A percentile compares a stretch with the other conserved stretches of the same genome.
Conservation (phyloP, 352 stramenopile species). For the Pythium oligandrum region DNA sequence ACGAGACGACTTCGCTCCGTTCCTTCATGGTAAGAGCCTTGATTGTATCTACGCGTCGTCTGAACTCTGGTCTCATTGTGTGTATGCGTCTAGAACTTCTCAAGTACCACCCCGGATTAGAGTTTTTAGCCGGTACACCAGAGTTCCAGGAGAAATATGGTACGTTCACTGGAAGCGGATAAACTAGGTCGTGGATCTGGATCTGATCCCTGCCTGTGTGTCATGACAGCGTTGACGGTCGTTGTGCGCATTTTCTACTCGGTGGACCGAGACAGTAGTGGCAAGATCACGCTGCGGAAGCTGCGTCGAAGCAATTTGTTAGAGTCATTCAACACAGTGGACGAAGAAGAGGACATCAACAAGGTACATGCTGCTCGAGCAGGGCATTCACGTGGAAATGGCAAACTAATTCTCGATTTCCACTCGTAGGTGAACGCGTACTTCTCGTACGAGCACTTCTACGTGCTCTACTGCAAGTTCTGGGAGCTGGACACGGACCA, state of each 20-base stretch:
- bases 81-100: conserved; percentile 52
- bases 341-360: conserved; percentile 99
- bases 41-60: conserved; percentile 11
- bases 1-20: conserved; percentile 96
- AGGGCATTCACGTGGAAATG: too few relatives aligned
- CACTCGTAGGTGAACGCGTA: conserved; percentile 83
- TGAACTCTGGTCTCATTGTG: conserved; percentile 30
- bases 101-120: conserved; percentile 90
- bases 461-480: conserved; percentile 99
- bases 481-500: conserved; percentile 97
- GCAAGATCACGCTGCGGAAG: conserved; percentile 94
- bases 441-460: conserved; percentile 99
- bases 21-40: conserved; percentile 90
- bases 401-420: neutral
- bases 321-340: conserved; percentile 93
- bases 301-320: conserved; percentile 93
- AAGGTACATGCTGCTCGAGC: conserved; percentile 65
- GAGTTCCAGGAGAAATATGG: conserved; percentile 99
- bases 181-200: too few relatives aligned
- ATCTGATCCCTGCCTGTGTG: too few relatives aligned
- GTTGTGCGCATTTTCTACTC: conserved; percentile 94
- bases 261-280: conserved; percentile 92
- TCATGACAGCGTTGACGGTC: conserved; percentile 89
- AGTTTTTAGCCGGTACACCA: conserved; percentile 96
- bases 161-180: conserved; percentile 13